Evolutionary conservation across 2,329 filamentous ascomycete species (phyloP).

Genomic region (Aurifilum marmelostoma): DNA sequence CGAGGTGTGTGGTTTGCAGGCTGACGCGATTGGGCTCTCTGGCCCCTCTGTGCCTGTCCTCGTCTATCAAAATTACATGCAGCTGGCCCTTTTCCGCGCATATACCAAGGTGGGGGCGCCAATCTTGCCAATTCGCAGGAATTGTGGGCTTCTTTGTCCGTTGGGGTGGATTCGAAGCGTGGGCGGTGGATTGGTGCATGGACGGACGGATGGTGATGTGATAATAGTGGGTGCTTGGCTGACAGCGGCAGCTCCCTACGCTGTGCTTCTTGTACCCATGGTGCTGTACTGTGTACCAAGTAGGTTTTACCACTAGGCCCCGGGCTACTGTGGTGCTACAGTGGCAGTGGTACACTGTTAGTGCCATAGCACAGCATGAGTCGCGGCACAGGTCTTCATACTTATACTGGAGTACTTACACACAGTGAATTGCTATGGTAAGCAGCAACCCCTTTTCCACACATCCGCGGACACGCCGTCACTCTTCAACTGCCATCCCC

Average conservation of each 20-base stretch:
- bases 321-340: not conserved
- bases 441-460: not conserved
- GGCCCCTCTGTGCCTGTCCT: not conserved
- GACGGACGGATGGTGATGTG: not conserved
- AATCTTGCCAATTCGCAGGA: not conserved
- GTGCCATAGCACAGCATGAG: not conserved
- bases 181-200: not conserved
- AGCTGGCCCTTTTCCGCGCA: not conserved
- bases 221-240: not conserved
- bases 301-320: too few relatives aligned
- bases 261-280: too few relatives aligned
- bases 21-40: not conserved
- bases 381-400: not conserved
- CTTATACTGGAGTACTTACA: too few relatives aligned
- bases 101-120: not conserved
- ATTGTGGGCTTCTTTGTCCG: not conserved
- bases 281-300: too few relatives aligned
- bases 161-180: not conserved
- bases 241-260: constrained; percentile 1
- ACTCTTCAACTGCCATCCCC: not conserved
- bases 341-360: not conserved
- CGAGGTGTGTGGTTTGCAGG: not conserved
- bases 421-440: not conserved
- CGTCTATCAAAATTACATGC: constrained; percentile 5
- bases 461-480: not conserved